Conservation (phyloP, 2,329 filamentous ascomycete genomes). For the Acarospora socialis region DNA sequence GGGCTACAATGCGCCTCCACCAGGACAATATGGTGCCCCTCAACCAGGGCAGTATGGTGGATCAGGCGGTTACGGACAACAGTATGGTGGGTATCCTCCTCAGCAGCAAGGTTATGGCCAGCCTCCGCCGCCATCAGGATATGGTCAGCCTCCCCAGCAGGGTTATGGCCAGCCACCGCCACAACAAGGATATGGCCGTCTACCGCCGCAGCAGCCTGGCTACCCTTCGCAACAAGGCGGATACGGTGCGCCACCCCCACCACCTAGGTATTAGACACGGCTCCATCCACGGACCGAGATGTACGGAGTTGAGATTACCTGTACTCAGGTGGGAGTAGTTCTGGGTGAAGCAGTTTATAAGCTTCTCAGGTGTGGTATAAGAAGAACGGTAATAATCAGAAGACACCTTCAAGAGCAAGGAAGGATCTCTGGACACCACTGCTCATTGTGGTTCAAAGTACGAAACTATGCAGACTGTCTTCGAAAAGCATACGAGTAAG, state of each 20-base stretch:
- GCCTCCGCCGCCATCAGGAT: slow-evolving; percentile 15
- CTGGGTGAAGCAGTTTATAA: too few species aligned
- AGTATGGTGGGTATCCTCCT: slow-evolving; percentile 14
- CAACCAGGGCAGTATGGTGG: slow-evolving; percentile 22
- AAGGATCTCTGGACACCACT: too few species aligned
- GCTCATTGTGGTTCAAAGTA: too few species aligned
- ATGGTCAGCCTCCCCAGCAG: slow-evolving; percentile 21
- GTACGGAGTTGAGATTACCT: too few species aligned
- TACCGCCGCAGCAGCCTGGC: not conserved
- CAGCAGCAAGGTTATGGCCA: slow-evolving; percentile 16
- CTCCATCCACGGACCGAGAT: not conserved
- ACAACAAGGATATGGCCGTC: slow-evolving; percentile 1
- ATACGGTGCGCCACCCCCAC: slow-evolving; percentile 1
- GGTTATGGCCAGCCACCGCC: slow-evolving; percentile 7
- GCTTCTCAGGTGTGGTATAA: too few species aligned
- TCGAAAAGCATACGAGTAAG: too few species aligned
- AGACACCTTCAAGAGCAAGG: too few species aligned
- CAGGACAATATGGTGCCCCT: slow-evolving; percentile 18
- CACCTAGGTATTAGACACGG: slow-evolving; percentile 1
- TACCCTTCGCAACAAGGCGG: not conserved
- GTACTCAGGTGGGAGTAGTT: too few species aligned
- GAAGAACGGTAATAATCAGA: too few species aligned
- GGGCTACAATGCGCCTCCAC: slow-evolving; percentile 14
- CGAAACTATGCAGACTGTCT: too few species aligned
- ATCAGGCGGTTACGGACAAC: slow-evolving; percentile 14